Conservation (phyloP, 73 alveolate species). For the Stentor coeruleus region DNA sequence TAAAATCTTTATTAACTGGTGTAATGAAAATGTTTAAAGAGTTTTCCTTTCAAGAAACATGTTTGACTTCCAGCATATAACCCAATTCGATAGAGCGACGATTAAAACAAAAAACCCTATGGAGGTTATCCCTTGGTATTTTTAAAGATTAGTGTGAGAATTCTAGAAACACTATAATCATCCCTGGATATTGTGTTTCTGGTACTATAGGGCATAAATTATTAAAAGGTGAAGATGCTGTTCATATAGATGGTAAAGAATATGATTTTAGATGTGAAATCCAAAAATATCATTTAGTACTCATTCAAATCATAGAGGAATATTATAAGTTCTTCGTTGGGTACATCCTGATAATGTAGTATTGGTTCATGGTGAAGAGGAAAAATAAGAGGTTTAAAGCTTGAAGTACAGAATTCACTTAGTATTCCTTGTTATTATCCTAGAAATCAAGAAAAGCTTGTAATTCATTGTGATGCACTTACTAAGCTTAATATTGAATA, state of each 20-base stretch:
- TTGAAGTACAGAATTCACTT: constrained; percentile 31
- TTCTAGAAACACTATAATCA: constrained; percentile 83
- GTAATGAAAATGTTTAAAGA: constrained; percentile 76
- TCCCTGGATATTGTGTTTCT: constrained; percentile 98
- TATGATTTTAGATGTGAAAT: constrained; percentile 82
- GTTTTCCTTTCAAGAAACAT: constrained; percentile 76
- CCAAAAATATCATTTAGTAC: constrained; percentile 92
- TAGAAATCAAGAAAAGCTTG: constrained; percentile 35
- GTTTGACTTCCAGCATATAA: constrained; percentile 90
- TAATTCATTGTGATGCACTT: neutral
- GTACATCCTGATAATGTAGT: constrained; percentile 68
- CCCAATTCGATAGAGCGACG: constrained; percentile 80
- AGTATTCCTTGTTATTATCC: constrained; percentile 46
- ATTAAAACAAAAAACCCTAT: constrained; percentile 79
- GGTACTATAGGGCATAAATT: constrained; percentile 92
- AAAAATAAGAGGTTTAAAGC: constrained; percentile 63
- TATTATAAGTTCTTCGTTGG: constrained; percentile 45
- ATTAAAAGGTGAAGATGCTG: constrained; percentile 76
- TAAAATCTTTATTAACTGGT: constrained; percentile 87
- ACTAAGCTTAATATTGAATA: neutral
- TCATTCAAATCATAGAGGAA: constrained; percentile 98
- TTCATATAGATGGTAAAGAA: constrained; percentile 80
- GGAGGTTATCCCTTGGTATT: constrained; percentile 90
- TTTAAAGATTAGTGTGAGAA: constrained; percentile 95
- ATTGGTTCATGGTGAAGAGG: constrained; percentile 90